Conservation (phyloP, 768 basidiomycete genomes). For the Termitomyces sp. region DNA sequence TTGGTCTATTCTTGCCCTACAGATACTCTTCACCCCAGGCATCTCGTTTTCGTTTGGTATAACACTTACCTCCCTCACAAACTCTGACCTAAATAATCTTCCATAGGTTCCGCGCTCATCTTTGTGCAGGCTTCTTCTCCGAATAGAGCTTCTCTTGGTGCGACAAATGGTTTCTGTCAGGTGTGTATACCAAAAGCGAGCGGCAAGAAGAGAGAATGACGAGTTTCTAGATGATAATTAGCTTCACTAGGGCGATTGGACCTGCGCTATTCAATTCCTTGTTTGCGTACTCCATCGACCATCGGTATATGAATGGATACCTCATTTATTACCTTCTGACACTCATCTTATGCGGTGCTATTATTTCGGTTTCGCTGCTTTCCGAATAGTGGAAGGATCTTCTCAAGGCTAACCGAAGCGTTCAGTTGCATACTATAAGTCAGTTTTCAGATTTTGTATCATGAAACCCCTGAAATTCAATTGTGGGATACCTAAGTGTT, state of each 20-base stretch:
- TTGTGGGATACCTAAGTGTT: neutral
- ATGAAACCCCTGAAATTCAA: neutral
- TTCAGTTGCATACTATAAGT: neutral
- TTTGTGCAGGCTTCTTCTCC: conserved; percentile 63
- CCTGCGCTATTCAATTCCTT: conserved; percentile 56
- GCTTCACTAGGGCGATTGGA: conserved; percentile 39
- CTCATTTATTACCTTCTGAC: conserved; percentile 43
- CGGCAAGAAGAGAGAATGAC: neutral
- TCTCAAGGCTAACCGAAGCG: neutral
- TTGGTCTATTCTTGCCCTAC: conserved; percentile 44
- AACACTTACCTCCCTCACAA: neutral
- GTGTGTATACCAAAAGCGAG: neutral
- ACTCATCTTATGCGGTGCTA: conserved; percentile 18
- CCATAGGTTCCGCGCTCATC: conserved; percentile 63
- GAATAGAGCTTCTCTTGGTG: conserved; percentile 59
- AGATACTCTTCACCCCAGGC: conserved; percentile 44
- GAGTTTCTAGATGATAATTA: conserved; percentile 29
- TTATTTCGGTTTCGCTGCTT: conserved; percentile 23
- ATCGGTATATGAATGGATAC: conserved; percentile 42
- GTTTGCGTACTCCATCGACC: conserved; percentile 55
- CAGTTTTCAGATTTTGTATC: too few species aligned
- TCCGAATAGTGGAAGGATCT: conserved; percentile 3
- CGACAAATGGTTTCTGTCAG: conserved; percentile 20
- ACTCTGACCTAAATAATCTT: neutral
- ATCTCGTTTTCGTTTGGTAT: conserved; percentile 33